These are phyloP conservation scores for Xylaria cubensis DNA, from an alignment of 495 filamentous ascomycete species.

Conservation along the genomic window DNA sequence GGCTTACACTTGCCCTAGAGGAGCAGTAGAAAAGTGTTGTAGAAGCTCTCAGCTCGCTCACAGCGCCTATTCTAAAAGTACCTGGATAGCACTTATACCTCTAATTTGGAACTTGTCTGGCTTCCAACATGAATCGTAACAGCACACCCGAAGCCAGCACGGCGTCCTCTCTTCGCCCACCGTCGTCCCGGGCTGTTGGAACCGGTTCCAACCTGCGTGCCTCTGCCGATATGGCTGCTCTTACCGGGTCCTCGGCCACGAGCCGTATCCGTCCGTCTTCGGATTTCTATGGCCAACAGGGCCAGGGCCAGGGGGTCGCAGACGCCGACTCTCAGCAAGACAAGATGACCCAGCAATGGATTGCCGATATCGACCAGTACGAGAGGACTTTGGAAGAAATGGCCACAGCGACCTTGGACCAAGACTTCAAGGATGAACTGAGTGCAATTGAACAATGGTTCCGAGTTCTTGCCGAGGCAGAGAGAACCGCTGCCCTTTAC, in stretches of 20 bases:
- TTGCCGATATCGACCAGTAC: conserved; percentile 97
- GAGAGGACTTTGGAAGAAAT: conserved; percentile 98
- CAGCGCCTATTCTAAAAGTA: background rate
- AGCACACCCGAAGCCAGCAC: conserved; percentile 90
- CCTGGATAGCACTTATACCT: background rate
- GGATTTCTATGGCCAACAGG: conserved; percentile 86
- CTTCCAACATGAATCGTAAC: conserved; percentile 82
- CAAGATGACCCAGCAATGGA: conserved; percentile 96
- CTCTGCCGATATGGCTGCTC: conserved; percentile 94
- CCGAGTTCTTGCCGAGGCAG: conserved; percentile 93
- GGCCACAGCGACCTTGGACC: conserved; percentile 95
- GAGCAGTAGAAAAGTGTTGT: background rate
- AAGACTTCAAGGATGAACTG: conserved; percentile 99
- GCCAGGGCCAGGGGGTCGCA: conserved; percentile 62
- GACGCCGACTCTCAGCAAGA: conserved; percentile 81
- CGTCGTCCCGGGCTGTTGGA: conserved; percentile 78
- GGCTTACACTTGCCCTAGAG: background rate
- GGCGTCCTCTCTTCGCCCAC: conserved; percentile 88
- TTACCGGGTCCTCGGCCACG: conserved; percentile 74
- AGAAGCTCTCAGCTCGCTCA: conserved; percentile 1
- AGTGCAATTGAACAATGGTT: conserved; percentile 99
- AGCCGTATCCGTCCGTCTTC: conserved; percentile 92
- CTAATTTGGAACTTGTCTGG: background rate
- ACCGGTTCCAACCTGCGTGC: conserved; percentile 88
- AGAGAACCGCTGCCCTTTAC: conserved; percentile 93